Evolutionary conservation across 2,329 filamentous ascomycete species (phyloP).

Genomic region (Apiospora hydei): DNA sequence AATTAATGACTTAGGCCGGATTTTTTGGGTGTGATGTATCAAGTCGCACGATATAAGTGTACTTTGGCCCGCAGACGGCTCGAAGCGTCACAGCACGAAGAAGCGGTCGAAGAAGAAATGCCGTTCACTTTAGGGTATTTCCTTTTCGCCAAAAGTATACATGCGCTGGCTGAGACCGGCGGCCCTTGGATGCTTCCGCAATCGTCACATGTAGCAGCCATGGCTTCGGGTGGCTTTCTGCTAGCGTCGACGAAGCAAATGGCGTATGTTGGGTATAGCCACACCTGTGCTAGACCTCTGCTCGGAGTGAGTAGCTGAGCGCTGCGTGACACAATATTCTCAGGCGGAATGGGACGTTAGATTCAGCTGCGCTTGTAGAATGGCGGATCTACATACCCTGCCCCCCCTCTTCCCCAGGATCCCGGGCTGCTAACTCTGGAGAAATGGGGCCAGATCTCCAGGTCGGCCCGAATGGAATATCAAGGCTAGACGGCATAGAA

Average conservation of each 20-base stretch:
- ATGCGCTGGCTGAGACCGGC: background rate
- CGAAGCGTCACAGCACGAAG: background rate
- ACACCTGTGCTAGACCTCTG: background rate
- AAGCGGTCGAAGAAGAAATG: constrained; percentile 8
- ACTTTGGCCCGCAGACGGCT: background rate
- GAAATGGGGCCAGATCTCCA: constrained; percentile 11
- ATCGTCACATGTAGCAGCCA: constrained; percentile 4
- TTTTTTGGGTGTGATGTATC: background rate
- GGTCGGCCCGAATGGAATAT: constrained; percentile 22
- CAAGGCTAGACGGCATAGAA: background rate
- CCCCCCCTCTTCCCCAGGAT: constrained; percentile 2
- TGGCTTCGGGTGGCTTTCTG: background rate
- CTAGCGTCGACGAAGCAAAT: too few relatives aligned
- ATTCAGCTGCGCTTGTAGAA: background rate
- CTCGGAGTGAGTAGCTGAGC: background rate
- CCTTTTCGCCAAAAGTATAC: background rate
- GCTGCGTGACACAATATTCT: background rate
- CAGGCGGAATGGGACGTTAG: background rate
- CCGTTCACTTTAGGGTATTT: background rate
- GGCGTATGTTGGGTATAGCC: too few relatives aligned
- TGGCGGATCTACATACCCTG: constrained; percentile 1
- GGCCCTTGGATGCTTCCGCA: background rate
- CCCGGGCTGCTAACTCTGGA: background rate
- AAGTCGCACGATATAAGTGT: background rate
- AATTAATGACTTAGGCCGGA: background rate